These are phyloP conservation scores for Pneumocystis oryctolagi DNA, from an alignment of 1,139 yeast genomes.

Conservation along the genomic window DNA sequence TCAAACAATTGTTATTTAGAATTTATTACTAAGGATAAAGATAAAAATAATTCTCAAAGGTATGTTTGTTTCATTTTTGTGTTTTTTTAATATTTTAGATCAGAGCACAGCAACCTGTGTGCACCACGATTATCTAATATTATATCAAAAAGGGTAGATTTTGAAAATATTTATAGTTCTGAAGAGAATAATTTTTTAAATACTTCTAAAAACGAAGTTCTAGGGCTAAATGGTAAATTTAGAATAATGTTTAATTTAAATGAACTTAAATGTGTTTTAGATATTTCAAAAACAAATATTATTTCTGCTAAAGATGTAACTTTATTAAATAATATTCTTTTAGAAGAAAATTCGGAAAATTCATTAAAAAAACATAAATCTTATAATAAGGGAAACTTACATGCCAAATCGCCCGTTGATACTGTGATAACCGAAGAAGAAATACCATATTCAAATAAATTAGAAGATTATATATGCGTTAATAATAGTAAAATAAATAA, in stretches of 20 bases:
- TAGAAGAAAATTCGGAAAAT: background rate
- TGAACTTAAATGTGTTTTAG: background rate
- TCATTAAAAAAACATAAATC: background rate
- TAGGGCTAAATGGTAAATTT: background rate
- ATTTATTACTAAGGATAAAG: conserved; percentile 4
- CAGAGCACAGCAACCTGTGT: background rate
- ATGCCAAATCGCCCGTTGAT: no score
- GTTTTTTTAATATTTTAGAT: background rate
- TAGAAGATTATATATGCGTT: no score
- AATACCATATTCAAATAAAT: no score
- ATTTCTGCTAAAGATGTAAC: background rate
- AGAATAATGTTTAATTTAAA: background rate
- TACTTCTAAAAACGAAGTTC: background rate
- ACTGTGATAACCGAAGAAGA: no score
- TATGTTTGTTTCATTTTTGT: background rate
- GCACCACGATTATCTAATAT: background rate
- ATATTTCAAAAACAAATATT: background rate
- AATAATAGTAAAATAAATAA: background rate
- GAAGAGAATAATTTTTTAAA: background rate
- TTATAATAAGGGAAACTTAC: background rate
- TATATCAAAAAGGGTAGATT: background rate
- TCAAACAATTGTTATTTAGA: background rate
- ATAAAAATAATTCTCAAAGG: background rate
- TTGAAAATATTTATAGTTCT: background rate
- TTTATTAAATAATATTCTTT: background rate